These are phyloP conservation scores for Pseudopithomyces maydicus DNA, from an alignment of 2,329 filamentous ascomycete species.

Conservation along the genomic window DNA sequence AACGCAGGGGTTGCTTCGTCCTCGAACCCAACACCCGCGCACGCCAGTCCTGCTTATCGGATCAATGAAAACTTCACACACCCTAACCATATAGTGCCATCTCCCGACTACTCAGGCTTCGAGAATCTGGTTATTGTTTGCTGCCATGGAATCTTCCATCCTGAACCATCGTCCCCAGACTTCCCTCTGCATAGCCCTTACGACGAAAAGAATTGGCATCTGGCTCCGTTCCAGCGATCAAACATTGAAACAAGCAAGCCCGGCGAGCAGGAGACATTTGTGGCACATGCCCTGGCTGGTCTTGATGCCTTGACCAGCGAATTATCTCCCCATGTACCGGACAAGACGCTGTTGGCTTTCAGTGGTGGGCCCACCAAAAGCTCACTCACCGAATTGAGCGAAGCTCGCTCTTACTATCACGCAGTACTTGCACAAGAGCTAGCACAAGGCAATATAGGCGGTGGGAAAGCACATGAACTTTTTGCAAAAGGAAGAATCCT, in stretches of 20 bases:
- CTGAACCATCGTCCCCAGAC: constrained; percentile 28
- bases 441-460: constrained; percentile 24
- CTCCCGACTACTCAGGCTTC: constrained; percentile 28
- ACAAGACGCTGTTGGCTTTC: constrained; percentile 64
- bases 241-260: constrained; percentile 47
- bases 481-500: constrained; percentile 54
- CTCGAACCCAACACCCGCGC: constrained; percentile 8
- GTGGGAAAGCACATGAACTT: constrained; percentile 29
- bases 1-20: constrained; percentile 6
- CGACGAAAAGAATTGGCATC: constrained; percentile 61
- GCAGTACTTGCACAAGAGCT: constrained; percentile 35
- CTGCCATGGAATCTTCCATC: constrained; percentile 77
- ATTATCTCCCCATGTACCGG: constrained; percentile 34
- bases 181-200: constrained; percentile 37
- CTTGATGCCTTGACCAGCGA: constrained; percentile 57
- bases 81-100: constrained; percentile 35
- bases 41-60: constrained; percentile 5
- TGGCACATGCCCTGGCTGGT: constrained; percentile 73
- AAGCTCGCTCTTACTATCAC: constrained; percentile 44
- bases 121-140: constrained; percentile 75
- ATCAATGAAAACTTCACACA: constrained; percentile 26
- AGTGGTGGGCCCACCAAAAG: constrained; percentile 65
- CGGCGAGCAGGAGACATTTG: constrained; percentile 79
- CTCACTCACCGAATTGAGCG: constrained; percentile 35
- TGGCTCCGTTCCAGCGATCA: constrained; percentile 72